These are phyloP conservation scores for Euphorbia peplus DNA, from an alignment of 345 rosid species.

Conservation along the genomic window DNA sequence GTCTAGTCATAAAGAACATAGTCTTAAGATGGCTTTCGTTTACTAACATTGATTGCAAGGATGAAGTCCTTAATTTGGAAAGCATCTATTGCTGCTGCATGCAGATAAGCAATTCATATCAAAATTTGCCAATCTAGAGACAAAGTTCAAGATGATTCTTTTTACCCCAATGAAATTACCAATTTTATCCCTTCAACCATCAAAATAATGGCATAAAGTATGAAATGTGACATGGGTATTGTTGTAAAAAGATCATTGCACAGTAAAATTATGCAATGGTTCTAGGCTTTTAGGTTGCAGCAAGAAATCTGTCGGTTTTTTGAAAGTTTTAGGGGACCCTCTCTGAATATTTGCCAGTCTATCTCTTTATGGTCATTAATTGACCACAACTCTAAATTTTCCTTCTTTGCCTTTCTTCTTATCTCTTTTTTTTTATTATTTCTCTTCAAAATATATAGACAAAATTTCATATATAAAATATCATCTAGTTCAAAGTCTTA, in stretches of 20 bases:
- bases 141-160: neutral
- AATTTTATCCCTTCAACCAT: neutral
- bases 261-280: neutral
- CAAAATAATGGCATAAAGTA: no score
- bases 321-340: slow-evolving; percentile 22
- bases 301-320: slow-evolving; percentile 19
- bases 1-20: no score
- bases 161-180: neutral
- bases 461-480: neutral
- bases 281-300: neutral
- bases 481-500: neutral
- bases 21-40: no score
- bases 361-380: slow-evolving; percentile 32
- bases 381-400: slow-evolving; percentile 32
- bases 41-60: no score
- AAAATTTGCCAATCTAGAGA: neutral
- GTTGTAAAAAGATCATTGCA: neutral
- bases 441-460: neutral
- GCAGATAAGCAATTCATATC: neutral
- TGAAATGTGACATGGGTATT: neutral
- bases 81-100: neutral
- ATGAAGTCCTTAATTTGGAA: no score
- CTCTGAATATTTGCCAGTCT: slow-evolving; percentile 27
- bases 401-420: neutral
- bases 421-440: neutral